Evolutionary conservation across 2,329 filamentous ascomycete species (phyloP).

Genomic region (Beauveria sp.): DNA sequence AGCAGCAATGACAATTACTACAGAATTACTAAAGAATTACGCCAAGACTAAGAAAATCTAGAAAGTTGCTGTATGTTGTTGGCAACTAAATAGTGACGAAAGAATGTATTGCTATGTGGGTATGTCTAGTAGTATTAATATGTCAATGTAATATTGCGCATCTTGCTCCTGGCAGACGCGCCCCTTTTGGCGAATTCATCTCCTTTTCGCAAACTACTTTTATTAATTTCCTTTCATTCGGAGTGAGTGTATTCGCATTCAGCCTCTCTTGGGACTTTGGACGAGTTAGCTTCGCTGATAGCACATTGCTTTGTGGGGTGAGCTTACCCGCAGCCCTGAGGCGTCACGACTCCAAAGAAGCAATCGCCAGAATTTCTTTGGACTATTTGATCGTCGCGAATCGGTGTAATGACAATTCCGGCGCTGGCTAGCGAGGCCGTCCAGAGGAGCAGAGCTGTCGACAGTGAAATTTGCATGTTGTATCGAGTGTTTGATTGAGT

Average conservation of each 20-base stretch:
- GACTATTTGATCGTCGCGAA: conserved; percentile 45
- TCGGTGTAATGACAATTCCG: conserved; percentile 48
- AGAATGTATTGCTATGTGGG: background rate
- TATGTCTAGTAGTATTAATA: conserved; percentile 1
- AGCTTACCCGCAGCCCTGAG: conserved; percentile 50
- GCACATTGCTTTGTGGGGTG: background rate
- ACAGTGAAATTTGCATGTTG: background rate
- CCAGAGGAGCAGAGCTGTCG: conserved; percentile 32
- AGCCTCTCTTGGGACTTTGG: background rate
- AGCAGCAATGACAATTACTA: background rate
- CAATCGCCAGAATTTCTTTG: conserved; percentile 41
- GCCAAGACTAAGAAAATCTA: background rate
- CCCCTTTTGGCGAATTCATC: background rate
- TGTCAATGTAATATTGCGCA: background rate
- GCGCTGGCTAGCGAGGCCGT: conserved; percentile 41
- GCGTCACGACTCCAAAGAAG: conserved; percentile 48
- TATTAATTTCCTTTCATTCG: background rate
- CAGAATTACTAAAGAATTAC: background rate
- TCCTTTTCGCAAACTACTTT: background rate
- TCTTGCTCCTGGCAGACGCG: too few relatives aligned
- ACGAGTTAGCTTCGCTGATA: conserved; percentile 14
- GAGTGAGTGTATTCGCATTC: background rate
- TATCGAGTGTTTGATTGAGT: background rate
- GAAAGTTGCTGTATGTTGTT: background rate
- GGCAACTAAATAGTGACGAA: background rate